These are phyloP conservation scores for Talaromyces islandicus DNA, from an alignment of 2,329 filamentous ascomycete species.

Conservation along the genomic window DNA sequence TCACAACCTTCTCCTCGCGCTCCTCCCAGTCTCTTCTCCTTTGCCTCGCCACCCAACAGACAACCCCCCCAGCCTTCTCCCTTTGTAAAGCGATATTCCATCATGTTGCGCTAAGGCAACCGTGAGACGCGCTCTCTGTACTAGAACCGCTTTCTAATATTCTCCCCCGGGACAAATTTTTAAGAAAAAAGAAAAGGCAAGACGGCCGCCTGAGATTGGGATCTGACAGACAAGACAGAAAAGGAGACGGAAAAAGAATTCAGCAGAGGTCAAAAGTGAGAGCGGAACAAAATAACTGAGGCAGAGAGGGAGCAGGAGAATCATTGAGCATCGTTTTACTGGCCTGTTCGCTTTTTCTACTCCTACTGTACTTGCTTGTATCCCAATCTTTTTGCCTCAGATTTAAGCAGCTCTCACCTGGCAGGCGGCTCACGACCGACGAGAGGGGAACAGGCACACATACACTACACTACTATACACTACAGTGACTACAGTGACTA, in stretches of 20 bases:
- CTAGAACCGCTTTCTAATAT: constrained; percentile 25
- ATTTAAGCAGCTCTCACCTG: background rate
- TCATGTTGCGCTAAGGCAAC: constrained; percentile 28
- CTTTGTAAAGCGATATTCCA: constrained; percentile 33
- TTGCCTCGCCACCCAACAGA: constrained; percentile 11
- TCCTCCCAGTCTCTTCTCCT: constrained; percentile 6
- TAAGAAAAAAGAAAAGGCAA: too few species aligned
- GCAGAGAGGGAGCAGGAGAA: background rate
- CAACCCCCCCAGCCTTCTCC: constrained; percentile 14
- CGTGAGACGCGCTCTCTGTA: constrained; percentile 28
- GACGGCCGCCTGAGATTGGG: constrained; percentile 11
- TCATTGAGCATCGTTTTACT: background rate
- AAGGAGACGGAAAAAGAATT: background rate
- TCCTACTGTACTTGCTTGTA: constrained; percentile 11
- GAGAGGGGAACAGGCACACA: background rate
- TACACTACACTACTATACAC: background rate
- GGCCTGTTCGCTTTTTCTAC: background rate
- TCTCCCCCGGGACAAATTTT: constrained; percentile 2
- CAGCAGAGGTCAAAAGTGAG: background rate
- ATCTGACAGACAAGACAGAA: background rate
- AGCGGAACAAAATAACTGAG: background rate
- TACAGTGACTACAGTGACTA: background rate
- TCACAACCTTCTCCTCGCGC: constrained; percentile 6
- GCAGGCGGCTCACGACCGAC: background rate
- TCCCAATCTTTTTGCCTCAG: background rate